Evolutionary conservation across 257 asterid species (phyloP).

Genomic region (Gentiana straminea): DNA sequence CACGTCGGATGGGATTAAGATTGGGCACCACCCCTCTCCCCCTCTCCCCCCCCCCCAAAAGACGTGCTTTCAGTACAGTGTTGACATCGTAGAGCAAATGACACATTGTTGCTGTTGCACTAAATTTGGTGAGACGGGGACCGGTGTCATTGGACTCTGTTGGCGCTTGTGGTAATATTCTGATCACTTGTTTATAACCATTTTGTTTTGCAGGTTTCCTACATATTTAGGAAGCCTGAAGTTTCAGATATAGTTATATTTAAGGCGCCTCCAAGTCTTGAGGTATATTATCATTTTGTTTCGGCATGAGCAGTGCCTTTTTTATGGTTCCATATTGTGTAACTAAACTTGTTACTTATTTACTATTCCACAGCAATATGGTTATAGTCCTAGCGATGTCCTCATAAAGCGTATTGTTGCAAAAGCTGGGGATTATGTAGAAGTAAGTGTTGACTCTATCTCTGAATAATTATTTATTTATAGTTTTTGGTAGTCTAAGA

Average conservation of each 20-base stretch:
- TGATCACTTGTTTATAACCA: background rate
- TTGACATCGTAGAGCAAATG: no score
- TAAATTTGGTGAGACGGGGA: background rate
- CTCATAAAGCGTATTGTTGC: conserved; percentile 93
- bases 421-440: conserved; percentile 79
- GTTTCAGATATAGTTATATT: conserved; percentile 82
- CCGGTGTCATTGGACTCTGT: no score
- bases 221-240: conserved; percentile 70
- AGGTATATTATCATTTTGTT: conserved; percentile 30
- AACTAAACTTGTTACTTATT: conserved; percentile 3
- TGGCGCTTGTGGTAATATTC: no score
- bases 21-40: no score
- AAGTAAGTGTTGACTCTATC: conserved; percentile 27
- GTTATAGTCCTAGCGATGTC: conserved; percentile 62
- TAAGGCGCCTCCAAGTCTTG: conserved; percentile 76
- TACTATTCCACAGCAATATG: conserved; percentile 41
- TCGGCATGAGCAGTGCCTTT: background rate
- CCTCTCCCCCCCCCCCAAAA: no score
- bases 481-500: background rate
- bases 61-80: no score
- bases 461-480: background rate
- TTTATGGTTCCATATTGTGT: background rate
- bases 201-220: conserved; percentile 57
- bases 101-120: background rate
- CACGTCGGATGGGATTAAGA: no score